Percentiles rank a stretch among this genome's conserved stretches.
These are phyloP conservation scores for Colletotrichum sp. DNA, from an alignment of 2,329 filamentous ascomycete genomes.

Conservation along the genomic window DNA sequence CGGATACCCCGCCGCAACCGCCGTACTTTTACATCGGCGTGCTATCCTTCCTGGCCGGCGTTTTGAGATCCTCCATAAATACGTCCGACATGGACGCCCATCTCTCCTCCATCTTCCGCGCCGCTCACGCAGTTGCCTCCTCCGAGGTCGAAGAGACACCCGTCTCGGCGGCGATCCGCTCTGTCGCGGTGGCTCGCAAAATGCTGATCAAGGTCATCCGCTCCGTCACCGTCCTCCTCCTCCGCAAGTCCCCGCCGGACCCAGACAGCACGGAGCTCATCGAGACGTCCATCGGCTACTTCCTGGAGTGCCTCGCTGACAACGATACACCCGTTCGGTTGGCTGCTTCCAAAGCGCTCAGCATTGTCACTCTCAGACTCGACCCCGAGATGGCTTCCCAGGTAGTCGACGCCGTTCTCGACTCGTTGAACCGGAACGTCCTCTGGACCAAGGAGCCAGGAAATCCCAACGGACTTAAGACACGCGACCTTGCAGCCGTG, in stretches of 20 bases:
- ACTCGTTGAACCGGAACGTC: constrained; percentile 66
- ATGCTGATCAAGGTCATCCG: constrained; percentile 85
- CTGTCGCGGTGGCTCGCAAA: constrained; percentile 82
- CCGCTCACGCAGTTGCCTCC: constrained; percentile 64
- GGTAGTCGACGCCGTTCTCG: constrained; percentile 85
- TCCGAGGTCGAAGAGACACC: constrained; percentile 46
- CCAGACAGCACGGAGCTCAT: constrained; percentile 58
- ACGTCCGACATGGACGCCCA: constrained; percentile 76
- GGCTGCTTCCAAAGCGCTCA: constrained; percentile 90
- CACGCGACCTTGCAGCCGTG: constrained; percentile 73
- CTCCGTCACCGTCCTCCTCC: constrained; percentile 70
- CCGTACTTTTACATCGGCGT: constrained; percentile 81
- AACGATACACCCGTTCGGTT: constrained; percentile 90
- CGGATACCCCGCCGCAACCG: constrained; percentile 43
- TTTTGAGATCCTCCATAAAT: constrained; percentile 72
- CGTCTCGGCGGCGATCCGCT: constrained; percentile 60
- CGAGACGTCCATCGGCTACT: constrained; percentile 81
- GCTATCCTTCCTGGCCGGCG: constrained; percentile 78
- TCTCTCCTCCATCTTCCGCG: constrained; percentile 68
- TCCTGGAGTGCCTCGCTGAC: constrained; percentile 81
- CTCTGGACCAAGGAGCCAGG: constrained; percentile 52
- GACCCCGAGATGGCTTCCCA: constrained; percentile 82
- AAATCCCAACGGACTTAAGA: background rate
- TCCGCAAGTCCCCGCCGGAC: constrained; percentile 55
- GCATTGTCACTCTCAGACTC: constrained; percentile 82